A percentile compares a stretch with the other conserved stretches of the same genome.
These are phyloP conservation scores for Salix caprea DNA, from an alignment of 345 rosid species.

Conservation along the genomic window DNA sequence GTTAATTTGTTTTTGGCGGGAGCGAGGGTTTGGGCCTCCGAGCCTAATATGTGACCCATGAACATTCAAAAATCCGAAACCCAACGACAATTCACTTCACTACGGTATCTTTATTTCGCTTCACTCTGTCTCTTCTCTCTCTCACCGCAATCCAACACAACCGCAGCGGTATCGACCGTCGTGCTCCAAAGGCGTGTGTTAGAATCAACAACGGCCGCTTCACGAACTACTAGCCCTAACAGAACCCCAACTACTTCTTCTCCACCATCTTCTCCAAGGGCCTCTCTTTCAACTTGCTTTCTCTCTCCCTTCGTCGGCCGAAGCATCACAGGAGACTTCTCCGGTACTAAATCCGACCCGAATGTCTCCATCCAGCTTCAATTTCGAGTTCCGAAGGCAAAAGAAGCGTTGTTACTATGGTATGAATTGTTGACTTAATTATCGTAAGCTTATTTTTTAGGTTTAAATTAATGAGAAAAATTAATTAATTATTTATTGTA, in stretches of 20 bases:
- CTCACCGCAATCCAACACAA: not conserved
- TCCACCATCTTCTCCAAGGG: conserved; percentile 32
- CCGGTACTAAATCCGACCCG: conserved; percentile 47
- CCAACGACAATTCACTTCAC: not conserved
- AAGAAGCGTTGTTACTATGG: conserved; percentile 71
- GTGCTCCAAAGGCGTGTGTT: conserved; percentile 38
- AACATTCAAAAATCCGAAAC: not conserved
- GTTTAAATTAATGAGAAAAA: not conserved
- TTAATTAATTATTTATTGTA: not conserved
- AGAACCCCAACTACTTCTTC: conserved; percentile 14
- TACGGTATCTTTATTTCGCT: not conserved
- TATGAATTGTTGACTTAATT: conserved; percentile 15
- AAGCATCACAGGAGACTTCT: conserved; percentile 27
- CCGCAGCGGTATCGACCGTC: conserved; percentile 38
- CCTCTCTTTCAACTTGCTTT: conserved; percentile 49
- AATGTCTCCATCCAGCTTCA: conserved; percentile 43
- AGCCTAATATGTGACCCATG: not conserved
- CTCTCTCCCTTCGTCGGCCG: conserved; percentile 42
- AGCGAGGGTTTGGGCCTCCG: not conserved
- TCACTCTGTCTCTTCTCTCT: not conserved
- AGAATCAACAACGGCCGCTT: conserved; percentile 28
- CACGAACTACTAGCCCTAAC: conserved; percentile 24
- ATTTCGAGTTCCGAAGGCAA: conserved; percentile 49
- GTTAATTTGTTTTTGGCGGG: not conserved
- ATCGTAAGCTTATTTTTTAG: not conserved